Evolutionary conservation across 495 filamentous ascomycete species (phyloP), one percentile per base, ranked within the genome.

Genomic region (Hypoxylon rickii): DNA sequence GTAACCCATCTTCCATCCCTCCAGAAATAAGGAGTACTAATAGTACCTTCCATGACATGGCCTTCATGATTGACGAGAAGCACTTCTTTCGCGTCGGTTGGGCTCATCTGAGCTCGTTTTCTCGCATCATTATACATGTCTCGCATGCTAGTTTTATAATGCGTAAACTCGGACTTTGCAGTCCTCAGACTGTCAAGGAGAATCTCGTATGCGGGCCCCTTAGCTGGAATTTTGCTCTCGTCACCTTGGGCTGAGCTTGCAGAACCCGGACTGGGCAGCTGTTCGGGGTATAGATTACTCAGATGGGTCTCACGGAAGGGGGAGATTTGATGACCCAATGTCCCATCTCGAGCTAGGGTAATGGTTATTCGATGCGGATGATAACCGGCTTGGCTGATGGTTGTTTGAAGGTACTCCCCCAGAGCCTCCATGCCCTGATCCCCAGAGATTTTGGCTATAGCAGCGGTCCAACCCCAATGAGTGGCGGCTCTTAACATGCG

Each of bases 31-130:
- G 88, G 82, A 10, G 86, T 94, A 1, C 88, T 89, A 20, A 88
- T 81, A 58, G 86, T 91, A 13, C 90, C 90, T 66, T 98, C 94
- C 86, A 95, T 95, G 7, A 96, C 70, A 47, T 90, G 82, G 1
- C 81, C 80, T 17, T 78, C 65, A 0, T 60, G 47, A 64, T 89
- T 90, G 45, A 90, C 75, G 19, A 96, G 64, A 20, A 97, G 75
- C 5, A 94, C 88, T 67, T 96, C 92, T 13, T 77, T 79, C 34
- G 70, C 68, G 26, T 85, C 81, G 0, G 73, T 63, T 2, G 73
- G 74, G 2, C 70, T 74, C 42, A 94, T 86, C 0, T 74, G 76
- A 0, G 76, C 78, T 2, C 86, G 73, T 10, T 72, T 63, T 20
- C 89, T 77, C 3, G 87, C 88, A n/a, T 63, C 70, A 3, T 81